These are phyloP conservation scores for Colletotrichum sp. DNA, from an alignment of 2,329 filamentous ascomycete species.

Conservation along the genomic window DNA sequence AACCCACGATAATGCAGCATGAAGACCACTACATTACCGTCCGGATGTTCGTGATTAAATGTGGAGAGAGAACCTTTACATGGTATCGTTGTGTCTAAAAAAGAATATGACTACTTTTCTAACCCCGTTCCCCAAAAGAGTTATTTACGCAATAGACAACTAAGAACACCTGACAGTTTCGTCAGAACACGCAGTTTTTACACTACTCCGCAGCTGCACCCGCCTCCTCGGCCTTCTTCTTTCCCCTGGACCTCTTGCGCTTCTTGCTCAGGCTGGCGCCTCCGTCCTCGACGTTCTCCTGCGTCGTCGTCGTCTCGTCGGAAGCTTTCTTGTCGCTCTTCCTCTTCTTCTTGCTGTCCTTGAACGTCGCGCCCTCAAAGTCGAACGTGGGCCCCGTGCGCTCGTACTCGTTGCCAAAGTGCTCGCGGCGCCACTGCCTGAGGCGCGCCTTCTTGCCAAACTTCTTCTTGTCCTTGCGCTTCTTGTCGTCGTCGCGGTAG, in stretches of 20 bases:
- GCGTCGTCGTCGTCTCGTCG: not conserved
- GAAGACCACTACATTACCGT: not conserved
- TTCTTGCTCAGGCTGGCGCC: slow-evolving; percentile 46
- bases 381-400: slow-evolving; percentile 61
- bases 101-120: slow-evolving; percentile 5
- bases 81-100: slow-evolving; percentile 17
- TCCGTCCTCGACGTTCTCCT: slow-evolving; percentile 30
- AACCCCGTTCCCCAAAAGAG: not conserved
- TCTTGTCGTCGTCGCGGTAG: slow-evolving; percentile 89
- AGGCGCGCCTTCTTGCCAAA: slow-evolving; percentile 92
- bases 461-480: slow-evolving; percentile 84
- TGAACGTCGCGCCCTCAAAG: slow-evolving; percentile 45
- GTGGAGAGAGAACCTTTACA: not conserved
- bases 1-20: not conserved
- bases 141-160: not conserved
- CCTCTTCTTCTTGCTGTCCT: slow-evolving; percentile 25
- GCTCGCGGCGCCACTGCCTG: slow-evolving; percentile 79
- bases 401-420: slow-evolving; percentile 65
- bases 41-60: not conserved
- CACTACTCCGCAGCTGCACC: slow-evolving; percentile 13
- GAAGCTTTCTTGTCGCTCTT: slow-evolving; percentile 18
- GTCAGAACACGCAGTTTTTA: not conserved
- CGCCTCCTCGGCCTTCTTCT: slow-evolving; percentile 40
- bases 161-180: not conserved
- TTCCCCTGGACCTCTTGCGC: slow-evolving; percentile 56